Percentiles rank a stretch among this genome's conserved stretches.
Evolutionary conservation across 2,329 filamentous ascomycete genomes (phyloP).

Genomic region (Aspergillus costaricaensis): DNA sequence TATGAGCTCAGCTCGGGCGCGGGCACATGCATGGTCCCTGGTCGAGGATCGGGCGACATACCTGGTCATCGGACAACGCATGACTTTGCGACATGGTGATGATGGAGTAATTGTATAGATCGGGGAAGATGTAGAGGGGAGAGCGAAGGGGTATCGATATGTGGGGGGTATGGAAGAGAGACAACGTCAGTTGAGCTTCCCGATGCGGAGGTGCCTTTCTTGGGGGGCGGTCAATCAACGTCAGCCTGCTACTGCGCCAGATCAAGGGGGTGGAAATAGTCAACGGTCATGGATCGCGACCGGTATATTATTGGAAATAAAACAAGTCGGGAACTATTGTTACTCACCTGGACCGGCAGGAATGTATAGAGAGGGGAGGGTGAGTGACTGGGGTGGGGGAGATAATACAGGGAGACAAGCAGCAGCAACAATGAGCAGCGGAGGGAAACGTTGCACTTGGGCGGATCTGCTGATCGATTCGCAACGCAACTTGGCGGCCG

Average conservation of each 20-base stretch:
- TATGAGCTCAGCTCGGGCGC: conserved; percentile 17
- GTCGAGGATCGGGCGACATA: conserved; percentile 46
- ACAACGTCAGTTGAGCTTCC: conserved; percentile 21
- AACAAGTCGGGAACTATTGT: background rate
- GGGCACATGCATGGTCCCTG: conserved; percentile 19
- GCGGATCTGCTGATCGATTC: conserved; percentile 5
- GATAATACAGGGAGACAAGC: background rate
- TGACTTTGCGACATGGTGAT: conserved; percentile 85
- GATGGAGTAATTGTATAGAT: conserved; percentile 26
- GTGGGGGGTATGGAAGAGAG: conserved; percentile 12
- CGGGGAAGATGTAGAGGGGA: conserved; percentile 9
- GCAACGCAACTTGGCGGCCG: background rate
- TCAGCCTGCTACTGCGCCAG: conserved; percentile 19
- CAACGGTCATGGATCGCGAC: conserved; percentile 7
- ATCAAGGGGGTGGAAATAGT: background rate
- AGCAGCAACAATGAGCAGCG: background rate
- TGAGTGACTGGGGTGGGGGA: conserved; percentile 3
- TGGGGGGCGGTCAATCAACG: conserved; percentile 17
- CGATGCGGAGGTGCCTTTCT: conserved; percentile 21
- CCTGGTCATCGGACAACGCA: conserved; percentile 97
- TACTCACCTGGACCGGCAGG: conserved; percentile 12
- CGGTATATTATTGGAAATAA: conserved; percentile 14
- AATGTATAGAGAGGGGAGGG: background rate
- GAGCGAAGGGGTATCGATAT: conserved; percentile 13
- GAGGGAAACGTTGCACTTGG: conserved; percentile 8